Percentiles rank a stretch among this genome's conserved stretches.
Evolutionary conservation across 805 yeast species (phyloP).

Genomic region (Metschnikowia santaceciliae): DNA sequence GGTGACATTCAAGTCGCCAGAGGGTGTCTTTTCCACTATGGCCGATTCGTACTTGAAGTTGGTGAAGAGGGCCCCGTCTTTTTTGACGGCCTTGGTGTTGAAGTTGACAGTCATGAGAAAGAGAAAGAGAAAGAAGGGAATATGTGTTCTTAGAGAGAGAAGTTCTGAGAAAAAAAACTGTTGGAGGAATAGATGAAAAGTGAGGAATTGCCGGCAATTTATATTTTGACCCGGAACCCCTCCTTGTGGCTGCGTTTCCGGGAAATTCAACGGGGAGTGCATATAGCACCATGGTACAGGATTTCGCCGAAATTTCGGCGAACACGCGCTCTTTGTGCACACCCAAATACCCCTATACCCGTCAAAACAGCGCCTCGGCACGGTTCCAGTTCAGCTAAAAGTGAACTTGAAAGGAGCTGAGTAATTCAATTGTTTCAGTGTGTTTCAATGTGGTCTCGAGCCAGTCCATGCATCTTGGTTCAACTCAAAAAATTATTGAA

Average conservation of each 20-base stretch:
- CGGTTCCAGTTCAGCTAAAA: neutral
- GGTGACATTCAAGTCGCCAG: conserved; percentile 58
- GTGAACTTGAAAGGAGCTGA: neutral
- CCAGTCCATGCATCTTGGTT: too few relatives aligned
- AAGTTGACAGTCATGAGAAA: conserved; percentile 17
- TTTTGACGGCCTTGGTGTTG: conserved; percentile 42
- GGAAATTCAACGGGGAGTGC: conserved; percentile 1
- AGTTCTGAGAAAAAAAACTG: neutral
- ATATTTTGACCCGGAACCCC: neutral
- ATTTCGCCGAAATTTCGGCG: conserved; percentile 21
- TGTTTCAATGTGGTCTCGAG: too few relatives aligned
- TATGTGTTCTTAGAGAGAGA: too few relatives aligned
- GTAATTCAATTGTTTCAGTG: neutral
- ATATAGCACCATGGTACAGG: neutral
- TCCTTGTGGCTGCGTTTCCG: neutral
- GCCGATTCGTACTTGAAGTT: conserved; percentile 74
- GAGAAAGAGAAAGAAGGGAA: neutral
- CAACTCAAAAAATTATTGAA: neutral
- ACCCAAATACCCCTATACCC: neutral
- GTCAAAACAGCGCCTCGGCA: neutral
- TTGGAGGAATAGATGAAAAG: neutral
- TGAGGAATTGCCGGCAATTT: neutral
- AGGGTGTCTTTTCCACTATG: conserved; percentile 51
- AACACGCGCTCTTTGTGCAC: conserved; percentile 8
- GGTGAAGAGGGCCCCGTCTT: conserved; percentile 51